Evolutionary conservation across 805 yeast genomes (phyloP), one percentile per base, ranked within the genome.

Genomic region (Metschnikowia bowlesiae): DNA sequence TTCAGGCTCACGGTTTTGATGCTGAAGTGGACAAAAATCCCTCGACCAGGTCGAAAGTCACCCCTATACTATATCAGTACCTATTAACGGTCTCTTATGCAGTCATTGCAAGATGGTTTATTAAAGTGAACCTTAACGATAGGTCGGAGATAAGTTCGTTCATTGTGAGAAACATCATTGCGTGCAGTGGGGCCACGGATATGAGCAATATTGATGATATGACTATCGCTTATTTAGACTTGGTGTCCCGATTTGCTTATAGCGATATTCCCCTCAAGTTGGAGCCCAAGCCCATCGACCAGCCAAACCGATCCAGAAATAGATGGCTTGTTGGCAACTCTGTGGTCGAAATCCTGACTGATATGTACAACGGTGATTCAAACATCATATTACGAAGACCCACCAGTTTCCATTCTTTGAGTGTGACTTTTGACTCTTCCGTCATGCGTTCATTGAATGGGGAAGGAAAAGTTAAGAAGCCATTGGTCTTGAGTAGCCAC

Each of bases 71-170:
- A 41, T 75, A 87, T 0, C 82, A 80, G 45, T 89, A 87, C 62
- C 69, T 85, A 30, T 68, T 79, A 28, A 71, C 82, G 1, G 68
- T 85, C 43, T 86, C 96, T 0, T 87, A 84, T 61, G 76, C 75
- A 44, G 86, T 87, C 2, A 80, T 89, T 28, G 71, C 85, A 1
- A 75, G 78, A 39, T 87, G 95, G 91, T 88, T 83, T 55, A 66
- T 88, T 57, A 80, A 83, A 49, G 76, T 89, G 62, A 74, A 75
- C 14, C 52, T 84, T 52, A 68, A 67, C n/a, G 83, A 83, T 44
- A 73, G 96, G 39, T 75, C 76, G 45, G 72, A 75, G 35, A 59
- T 88, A 35, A 79, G 86, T 1, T 76, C 88, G 2, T 89, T 81
- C 59, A 74, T 89, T 10, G 74, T 82, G 36, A 77, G 80, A 50